These are phyloP conservation scores for Neurospora sp. DNA, from an alignment of 495 filamentous ascomycete species.

Conservation along the genomic window DNA sequence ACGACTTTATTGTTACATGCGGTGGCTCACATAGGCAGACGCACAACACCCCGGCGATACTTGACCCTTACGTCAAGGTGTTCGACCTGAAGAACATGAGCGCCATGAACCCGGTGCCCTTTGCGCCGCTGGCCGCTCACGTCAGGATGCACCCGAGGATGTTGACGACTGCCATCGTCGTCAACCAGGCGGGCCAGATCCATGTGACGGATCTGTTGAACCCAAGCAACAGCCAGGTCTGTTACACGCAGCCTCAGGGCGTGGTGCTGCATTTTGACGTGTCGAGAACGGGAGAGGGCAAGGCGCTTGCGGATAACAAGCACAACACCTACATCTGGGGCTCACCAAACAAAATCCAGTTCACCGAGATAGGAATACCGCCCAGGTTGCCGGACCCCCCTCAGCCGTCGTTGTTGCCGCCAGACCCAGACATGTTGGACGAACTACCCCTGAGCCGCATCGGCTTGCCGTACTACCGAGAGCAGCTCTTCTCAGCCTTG, in stretches of 20 bases:
- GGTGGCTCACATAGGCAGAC: conserved; percentile 68
- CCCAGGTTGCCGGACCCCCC: conserved; percentile 63
- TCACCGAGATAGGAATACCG: conserved; percentile 72
- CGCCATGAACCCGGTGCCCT: conserved; percentile 80
- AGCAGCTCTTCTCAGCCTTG: conserved; percentile 80
- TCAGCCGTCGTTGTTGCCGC: conserved; percentile 27
- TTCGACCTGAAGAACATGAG: conserved; percentile 83
- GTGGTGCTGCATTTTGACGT: conserved; percentile 69
- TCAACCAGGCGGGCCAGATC: conserved; percentile 80
- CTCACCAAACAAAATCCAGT: conserved; percentile 77
- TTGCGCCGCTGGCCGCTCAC: conserved; percentile 82
- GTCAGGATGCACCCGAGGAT: conserved; percentile 92
- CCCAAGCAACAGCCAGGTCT: conserved; percentile 76
- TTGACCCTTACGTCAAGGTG: conserved; percentile 86
- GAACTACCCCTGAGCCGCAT: conserved; percentile 59
- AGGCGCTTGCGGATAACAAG: conserved; percentile 71
- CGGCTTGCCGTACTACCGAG: conserved; percentile 90
- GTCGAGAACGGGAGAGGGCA: conserved; percentile 80
- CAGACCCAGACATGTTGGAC: conserved; percentile 47
- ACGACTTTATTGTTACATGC: conserved; percentile 86
- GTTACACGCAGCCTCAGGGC: conserved; percentile 65
- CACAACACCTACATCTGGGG: conserved; percentile 84
- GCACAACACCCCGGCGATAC: conserved; percentile 44
- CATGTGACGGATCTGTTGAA: conserved; percentile 95
- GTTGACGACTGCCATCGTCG: conserved; percentile 83